A percentile compares a stretch with the other conserved stretches of the same genome.
phyloP scores from a whole-genome alignment of 225 moss, liverwort and hornwort genomes.

The Thuidium tamariscinum region DNA sequence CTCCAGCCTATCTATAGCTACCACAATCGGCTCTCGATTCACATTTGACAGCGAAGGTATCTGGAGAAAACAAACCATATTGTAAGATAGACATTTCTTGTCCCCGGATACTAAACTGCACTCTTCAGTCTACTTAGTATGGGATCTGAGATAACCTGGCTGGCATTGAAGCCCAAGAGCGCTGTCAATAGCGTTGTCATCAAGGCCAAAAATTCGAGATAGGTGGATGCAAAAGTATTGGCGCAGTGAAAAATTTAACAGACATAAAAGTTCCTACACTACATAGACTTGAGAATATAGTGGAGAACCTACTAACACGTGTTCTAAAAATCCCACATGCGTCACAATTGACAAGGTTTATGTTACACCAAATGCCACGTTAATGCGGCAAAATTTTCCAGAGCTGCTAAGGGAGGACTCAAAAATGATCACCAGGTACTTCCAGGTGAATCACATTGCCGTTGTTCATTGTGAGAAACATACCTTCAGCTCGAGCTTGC shows the following conservation, averaged over 20 bases:
- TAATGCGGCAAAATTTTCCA: neutral
- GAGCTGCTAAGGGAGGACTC: neutral
- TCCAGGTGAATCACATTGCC: neutral
- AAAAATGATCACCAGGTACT: neutral
- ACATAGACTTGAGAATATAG: neutral
- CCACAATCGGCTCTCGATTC: constrained; percentile 81
- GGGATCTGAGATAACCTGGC: neutral
- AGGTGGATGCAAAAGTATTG: neutral
- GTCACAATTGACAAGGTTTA: neutral
- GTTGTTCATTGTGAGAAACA: neutral
- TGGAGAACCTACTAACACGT: neutral
- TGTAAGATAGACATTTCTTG: neutral
- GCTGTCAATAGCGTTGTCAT: neutral
- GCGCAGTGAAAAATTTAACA: neutral
- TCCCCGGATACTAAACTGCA: neutral
- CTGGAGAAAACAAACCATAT: constrained; percentile 30
- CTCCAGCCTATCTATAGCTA: constrained; percentile 92
- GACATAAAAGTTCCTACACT: neutral
- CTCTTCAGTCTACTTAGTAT: neutral
- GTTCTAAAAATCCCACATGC: neutral
- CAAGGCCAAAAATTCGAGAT: neutral
- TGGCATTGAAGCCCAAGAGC: neutral
- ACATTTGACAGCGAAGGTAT: constrained; percentile 88
- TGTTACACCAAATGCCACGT: neutral
- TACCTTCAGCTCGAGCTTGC: constrained; percentile 94